Conservation (phyloP, 1,284 basidiomycete species). For the Fistulinella cinereoalba region DNA sequence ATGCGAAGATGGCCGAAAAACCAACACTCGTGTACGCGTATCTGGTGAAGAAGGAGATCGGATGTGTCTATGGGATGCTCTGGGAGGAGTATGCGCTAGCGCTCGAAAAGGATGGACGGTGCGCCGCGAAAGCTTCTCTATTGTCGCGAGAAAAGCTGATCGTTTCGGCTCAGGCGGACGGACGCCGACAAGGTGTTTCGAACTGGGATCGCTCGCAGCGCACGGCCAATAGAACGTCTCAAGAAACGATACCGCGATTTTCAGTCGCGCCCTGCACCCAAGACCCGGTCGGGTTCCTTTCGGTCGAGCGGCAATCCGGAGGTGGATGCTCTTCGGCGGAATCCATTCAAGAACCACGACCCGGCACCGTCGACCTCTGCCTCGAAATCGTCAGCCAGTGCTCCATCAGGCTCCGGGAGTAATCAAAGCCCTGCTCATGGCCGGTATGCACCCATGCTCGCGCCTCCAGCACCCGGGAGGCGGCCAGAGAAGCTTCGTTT, state of each 20-base stretch:
- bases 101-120: constrained; percentile 74
- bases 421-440: constrained; percentile 27
- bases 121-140: constrained; percentile 31
- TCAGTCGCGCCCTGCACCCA: constrained; percentile 49
- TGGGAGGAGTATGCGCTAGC: constrained; percentile 86
- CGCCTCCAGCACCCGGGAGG: constrained; percentile 61
- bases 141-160: constrained; percentile 13
- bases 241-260: constrained; percentile 85
- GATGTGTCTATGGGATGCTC: constrained; percentile 70
- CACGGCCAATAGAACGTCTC: constrained; percentile 80
- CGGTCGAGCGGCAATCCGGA: constrained; percentile 26
- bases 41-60: constrained; percentile 77
- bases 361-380: constrained; percentile 31
- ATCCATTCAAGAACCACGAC: constrained; percentile 55
- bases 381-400: constrained; percentile 23
- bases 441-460: constrained; percentile 66
- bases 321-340: constrained; percentile 45
- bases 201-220: constrained; percentile 80
- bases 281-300: constrained; percentile 27
- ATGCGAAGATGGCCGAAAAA: constrained; percentile 65
- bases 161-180: constrained; percentile 46
- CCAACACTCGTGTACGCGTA: constrained; percentile 65
- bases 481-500: constrained; percentile 68
- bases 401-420: constrained; percentile 15
- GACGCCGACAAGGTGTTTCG: constrained; percentile 85